Evolutionary conservation across 2,329 filamentous ascomycete species (phyloP).

Genomic region (Karstenula rhodostoma): DNA sequence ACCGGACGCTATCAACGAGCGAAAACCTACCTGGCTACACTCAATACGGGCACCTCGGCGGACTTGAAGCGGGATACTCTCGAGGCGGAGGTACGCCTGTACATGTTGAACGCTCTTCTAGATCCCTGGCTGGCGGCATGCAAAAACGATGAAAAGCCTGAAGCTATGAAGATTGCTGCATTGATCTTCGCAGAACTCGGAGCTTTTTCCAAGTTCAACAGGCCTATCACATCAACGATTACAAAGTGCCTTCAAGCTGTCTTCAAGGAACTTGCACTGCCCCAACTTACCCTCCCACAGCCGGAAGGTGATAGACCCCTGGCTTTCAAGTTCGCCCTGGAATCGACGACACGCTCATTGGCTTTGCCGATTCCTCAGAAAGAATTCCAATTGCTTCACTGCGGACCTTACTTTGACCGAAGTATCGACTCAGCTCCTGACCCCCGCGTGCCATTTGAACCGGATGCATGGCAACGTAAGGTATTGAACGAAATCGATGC

Average conservation of each 20-base stretch:
- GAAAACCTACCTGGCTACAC: slow-evolving; percentile 56
- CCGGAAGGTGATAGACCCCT: slow-evolving; percentile 50
- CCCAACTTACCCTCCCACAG: slow-evolving; percentile 42
- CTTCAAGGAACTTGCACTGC: slow-evolving; percentile 51
- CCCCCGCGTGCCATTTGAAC: slow-evolving; percentile 73
- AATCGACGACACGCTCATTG: slow-evolving; percentile 32
- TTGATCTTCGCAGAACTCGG: slow-evolving; percentile 43
- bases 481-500: slow-evolving; percentile 78
- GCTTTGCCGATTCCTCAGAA: slow-evolving; percentile 53
- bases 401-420: slow-evolving; percentile 78
- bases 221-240: slow-evolving; percentile 41
- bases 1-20: slow-evolving; percentile 59
- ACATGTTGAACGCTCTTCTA: slow-evolving; percentile 59
- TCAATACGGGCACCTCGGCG: slow-evolving; percentile 39
- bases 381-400: slow-evolving; percentile 73
- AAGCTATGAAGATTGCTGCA: slow-evolving; percentile 42
- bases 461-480: slow-evolving; percentile 78
- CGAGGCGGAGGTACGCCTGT: slow-evolving; percentile 58
- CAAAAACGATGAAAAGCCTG: slow-evolving; percentile 37
- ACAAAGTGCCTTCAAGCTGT: slow-evolving; percentile 44
- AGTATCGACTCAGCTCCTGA: slow-evolving; percentile 74
- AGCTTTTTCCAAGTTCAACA: slow-evolving; percentile 36
- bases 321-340: slow-evolving; percentile 52
- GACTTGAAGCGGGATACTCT: slow-evolving; percentile 50
- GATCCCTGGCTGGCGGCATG: slow-evolving; percentile 56